Conservation (phyloP, 73 alveolate genomes). For the Paramecium sexaurelia region DNA sequence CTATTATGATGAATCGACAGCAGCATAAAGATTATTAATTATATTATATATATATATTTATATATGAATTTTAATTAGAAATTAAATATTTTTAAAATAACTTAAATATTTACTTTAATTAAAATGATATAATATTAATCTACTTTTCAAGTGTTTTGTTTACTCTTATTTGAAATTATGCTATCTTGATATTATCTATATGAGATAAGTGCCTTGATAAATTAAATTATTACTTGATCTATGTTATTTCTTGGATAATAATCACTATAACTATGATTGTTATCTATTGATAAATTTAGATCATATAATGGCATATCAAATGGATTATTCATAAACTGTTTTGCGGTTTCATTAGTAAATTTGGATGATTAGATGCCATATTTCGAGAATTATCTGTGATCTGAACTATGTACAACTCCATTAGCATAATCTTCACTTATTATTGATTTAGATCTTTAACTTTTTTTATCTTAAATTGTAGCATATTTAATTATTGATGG, state of each 20-base stretch:
- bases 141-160: background rate
- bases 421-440: slow-evolving; percentile 11
- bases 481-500: slow-evolving; percentile 8
- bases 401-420: background rate
- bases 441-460: background rate
- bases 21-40: too few relatives aligned
- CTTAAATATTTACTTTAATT: too few relatives aligned
- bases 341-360: slow-evolving; percentile 46
- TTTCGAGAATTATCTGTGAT: background rate
- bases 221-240: background rate
- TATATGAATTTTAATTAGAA: too few relatives aligned
- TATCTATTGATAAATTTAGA: background rate
- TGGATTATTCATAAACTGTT: slow-evolving; percentile 18
- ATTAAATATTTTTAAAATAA: too few relatives aligned
- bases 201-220: background rate
- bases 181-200: slow-evolving; percentile 7
- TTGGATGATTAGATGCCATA: slow-evolving; percentile 37
- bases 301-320: slow-evolving; percentile 17
- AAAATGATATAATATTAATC: background rate
- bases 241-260: slow-evolving; percentile 9
- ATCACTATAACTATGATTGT: slow-evolving; percentile 25
- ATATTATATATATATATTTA: too few relatives aligned
- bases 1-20: too few relatives aligned
- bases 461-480: background rate
- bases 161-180: background rate